phyloP scores from a whole-genome alignment of 2,329 filamentous ascomycete genomes.

The Kalmusia sp. region DNA sequence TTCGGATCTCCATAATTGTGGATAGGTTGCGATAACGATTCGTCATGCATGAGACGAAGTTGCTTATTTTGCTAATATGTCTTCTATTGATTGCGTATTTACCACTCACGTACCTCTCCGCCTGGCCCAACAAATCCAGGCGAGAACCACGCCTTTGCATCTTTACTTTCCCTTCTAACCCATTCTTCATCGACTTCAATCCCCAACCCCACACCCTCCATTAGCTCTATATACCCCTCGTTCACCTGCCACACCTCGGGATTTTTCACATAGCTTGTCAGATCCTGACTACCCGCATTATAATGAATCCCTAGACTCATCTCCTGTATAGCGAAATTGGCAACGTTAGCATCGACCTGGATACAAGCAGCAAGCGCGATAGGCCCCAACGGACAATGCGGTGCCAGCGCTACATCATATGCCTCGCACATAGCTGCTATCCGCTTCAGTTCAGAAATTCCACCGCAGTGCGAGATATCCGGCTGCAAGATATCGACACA shows the following conservation, averaged over 20 bases:
- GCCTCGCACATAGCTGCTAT: constrained; percentile 76
- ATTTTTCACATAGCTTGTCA: constrained; percentile 70
- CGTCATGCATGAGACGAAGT: too few relatives aligned
- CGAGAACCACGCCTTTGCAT: constrained; percentile 68
- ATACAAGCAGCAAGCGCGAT: constrained; percentile 75
- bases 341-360: constrained; percentile 66
- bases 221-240: constrained; percentile 69
- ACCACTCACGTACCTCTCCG: constrained; percentile 74
- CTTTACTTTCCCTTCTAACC: constrained; percentile 66
- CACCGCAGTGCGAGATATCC: constrained; percentile 74
- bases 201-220: constrained; percentile 68
- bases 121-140: constrained; percentile 73
- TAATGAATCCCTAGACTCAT: constrained; percentile 85
- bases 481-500: constrained; percentile 77
- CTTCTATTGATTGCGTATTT: too few relatives aligned
- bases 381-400: constrained; percentile 76
- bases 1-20: too few relatives aligned
- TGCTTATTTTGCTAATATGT: too few relatives aligned
- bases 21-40: too few relatives aligned
- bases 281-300: constrained; percentile 57
- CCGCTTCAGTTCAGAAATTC: constrained; percentile 73
- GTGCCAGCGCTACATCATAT: constrained; percentile 76
- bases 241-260: constrained; percentile 70
- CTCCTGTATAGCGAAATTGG: constrained; percentile 76
- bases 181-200: constrained; percentile 74